These are phyloP conservation scores for Cyberlindnera euphorbiae DNA, from an alignment of 805 yeast species.

Conservation along the genomic window DNA sequence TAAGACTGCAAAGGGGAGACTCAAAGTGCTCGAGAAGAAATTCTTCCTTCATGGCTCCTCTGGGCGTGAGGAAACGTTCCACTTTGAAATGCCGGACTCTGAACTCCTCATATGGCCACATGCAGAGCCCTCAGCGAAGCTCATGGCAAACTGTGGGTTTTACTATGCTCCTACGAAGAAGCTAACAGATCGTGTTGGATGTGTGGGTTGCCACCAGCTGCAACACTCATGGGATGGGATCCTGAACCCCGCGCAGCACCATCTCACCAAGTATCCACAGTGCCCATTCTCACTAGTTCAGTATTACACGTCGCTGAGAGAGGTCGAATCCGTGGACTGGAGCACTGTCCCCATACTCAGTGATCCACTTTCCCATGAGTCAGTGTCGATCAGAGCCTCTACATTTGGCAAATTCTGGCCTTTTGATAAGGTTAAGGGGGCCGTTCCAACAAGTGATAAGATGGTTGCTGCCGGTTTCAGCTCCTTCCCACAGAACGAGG, in stretches of 20 bases:
- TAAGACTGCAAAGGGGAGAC: slow-evolving; percentile 1
- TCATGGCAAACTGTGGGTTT: slow-evolving; percentile 58
- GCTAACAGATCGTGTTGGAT: slow-evolving; percentile 48
- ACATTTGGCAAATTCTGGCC: slow-evolving; percentile 46
- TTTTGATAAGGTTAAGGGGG: slow-evolving; percentile 35
- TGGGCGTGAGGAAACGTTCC: slow-evolving; percentile 16
- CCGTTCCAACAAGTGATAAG: slow-evolving; percentile 33
- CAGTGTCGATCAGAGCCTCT: slow-evolving; percentile 30
- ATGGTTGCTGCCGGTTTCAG: slow-evolving; percentile 64
- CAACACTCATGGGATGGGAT: slow-evolving; percentile 54
- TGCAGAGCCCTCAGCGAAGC: slow-evolving; percentile 25
- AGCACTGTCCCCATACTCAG: slow-evolving; percentile 20
- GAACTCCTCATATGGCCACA: slow-evolving; percentile 25
- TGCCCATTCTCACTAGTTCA: slow-evolving; percentile 31
- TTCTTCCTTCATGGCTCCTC: slow-evolving; percentile 10
- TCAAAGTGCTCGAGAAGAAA: slow-evolving; percentile 7
- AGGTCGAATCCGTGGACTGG: slow-evolving; percentile 21
- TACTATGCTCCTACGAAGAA: slow-evolving; percentile 52
- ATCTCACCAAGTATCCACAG: slow-evolving; percentile 29
- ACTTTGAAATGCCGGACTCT: slow-evolving; percentile 12
- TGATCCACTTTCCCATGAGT: slow-evolving; percentile 31
- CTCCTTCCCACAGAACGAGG: slow-evolving; percentile 43
- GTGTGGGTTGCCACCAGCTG: slow-evolving; percentile 50
- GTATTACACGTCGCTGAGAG: slow-evolving; percentile 21
- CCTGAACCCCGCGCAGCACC: slow-evolving; percentile 48